Evolutionary conservation across 2,329 filamentous ascomycete species (phyloP).

Genomic region (Monilinia aucupariae): DNA sequence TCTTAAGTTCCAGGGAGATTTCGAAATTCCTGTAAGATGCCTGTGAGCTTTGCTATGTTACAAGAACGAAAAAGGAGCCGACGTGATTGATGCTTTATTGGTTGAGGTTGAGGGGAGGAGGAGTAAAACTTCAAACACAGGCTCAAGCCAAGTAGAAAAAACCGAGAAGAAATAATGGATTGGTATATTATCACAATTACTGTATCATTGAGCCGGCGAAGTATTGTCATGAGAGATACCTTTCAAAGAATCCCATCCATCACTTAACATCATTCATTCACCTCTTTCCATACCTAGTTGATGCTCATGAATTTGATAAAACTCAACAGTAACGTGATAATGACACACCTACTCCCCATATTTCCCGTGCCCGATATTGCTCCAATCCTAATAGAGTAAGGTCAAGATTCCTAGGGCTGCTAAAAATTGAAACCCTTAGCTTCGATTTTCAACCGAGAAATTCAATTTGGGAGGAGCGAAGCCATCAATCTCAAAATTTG

Average conservation of each 20-base stretch:
- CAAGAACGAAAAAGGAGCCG: background rate
- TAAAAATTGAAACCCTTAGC: slow-evolving; percentile 16
- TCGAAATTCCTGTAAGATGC: background rate
- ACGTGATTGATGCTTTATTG: background rate
- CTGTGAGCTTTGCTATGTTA: background rate
- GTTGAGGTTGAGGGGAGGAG: background rate
- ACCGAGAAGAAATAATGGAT: background rate
- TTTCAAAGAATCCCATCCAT: background rate
- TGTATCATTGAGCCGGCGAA: background rate
- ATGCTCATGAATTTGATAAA: slow-evolving; percentile 1
- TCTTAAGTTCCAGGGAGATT: slow-evolving; percentile 36
- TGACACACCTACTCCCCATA: background rate
- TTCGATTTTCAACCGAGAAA: slow-evolving; percentile 17
- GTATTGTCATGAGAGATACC: background rate
- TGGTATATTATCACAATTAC: background rate
- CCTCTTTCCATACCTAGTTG: background rate
- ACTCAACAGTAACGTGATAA: background rate
- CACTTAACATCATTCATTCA: background rate
- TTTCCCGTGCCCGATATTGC: background rate
- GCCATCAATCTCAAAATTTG: slow-evolving; percentile 20
- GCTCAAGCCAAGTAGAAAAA: background rate
- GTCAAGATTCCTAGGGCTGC: slow-evolving; percentile 14
- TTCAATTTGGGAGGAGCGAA: slow-evolving; percentile 15
- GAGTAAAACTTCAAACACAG: background rate
- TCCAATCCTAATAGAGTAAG: slow-evolving; percentile 15